Conservation (phyloP, 805 yeast genomes). For the Torulaspora delbrueckii region DNA sequence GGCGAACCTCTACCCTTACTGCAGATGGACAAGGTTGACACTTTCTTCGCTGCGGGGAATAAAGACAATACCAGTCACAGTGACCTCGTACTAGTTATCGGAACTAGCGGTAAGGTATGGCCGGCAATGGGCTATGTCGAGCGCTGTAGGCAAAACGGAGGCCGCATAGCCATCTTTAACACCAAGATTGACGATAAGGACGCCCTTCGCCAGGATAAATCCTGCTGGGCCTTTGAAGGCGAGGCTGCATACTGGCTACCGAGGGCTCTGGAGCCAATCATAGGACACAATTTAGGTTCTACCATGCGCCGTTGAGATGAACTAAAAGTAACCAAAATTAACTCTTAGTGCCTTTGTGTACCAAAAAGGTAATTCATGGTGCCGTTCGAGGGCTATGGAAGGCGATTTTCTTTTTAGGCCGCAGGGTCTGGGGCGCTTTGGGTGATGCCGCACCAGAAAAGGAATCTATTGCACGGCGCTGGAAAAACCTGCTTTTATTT, state of each 20-base stretch:
- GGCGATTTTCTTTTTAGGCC: neutral
- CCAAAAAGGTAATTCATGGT: neutral
- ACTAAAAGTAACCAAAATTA: too few species aligned
- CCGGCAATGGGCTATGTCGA: constrained; percentile 93
- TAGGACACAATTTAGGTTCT: constrained; percentile 29
- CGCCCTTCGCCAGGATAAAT: constrained; percentile 39
- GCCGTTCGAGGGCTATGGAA: constrained; percentile 1
- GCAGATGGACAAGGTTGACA: constrained; percentile 63
- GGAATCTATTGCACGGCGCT: neutral
- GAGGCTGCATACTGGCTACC: constrained; percentile 75
- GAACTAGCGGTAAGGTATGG: constrained; percentile 82
- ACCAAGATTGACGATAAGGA: constrained; percentile 53
- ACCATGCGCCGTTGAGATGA: neutral
- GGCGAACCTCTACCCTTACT: constrained; percentile 79
- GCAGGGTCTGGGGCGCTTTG: neutral
- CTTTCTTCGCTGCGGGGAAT: constrained; percentile 45
- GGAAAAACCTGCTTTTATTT: neutral
- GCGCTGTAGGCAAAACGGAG: constrained; percentile 64
- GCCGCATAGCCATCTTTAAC: constrained; percentile 79
- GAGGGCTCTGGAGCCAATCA: constrained; percentile 52
- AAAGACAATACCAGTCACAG: constrained; percentile 35
- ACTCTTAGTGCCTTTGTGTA: too few species aligned
- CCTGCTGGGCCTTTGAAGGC: constrained; percentile 70
- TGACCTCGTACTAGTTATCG: constrained; percentile 75
- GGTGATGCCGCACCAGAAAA: neutral